These are phyloP conservation scores for Rutstroemia sp. DNA, from an alignment of 2,329 filamentous ascomycete species.

Conservation along the genomic window DNA sequence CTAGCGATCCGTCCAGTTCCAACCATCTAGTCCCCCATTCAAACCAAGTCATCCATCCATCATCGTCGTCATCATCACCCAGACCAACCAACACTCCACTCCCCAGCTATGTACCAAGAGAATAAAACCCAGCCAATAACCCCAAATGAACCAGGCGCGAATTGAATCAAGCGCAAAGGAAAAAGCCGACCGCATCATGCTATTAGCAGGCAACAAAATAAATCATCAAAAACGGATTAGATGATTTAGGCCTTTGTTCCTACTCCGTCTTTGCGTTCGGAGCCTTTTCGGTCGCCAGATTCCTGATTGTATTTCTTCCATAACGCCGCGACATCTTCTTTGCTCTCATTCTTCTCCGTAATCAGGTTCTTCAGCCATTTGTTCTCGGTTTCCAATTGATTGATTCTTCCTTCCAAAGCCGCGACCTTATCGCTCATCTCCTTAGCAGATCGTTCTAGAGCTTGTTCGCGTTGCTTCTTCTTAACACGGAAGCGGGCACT, in stretches of 20 bases:
- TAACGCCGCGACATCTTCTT: constrained; percentile 34
- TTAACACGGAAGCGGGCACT: constrained; percentile 86
- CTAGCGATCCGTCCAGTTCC: too few relatives aligned
- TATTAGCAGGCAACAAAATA: neutral
- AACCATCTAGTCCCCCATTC: too few relatives aligned
- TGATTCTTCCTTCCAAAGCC: constrained; percentile 63
- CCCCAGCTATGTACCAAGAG: neutral
- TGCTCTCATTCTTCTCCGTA: constrained; percentile 66
- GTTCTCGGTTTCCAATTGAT: constrained; percentile 75
- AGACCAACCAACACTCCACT: too few relatives aligned
- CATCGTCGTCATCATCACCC: too few relatives aligned
- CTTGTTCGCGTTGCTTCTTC: constrained; percentile 92
- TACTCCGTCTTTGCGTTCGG: constrained; percentile 28
- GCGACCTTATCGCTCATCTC: constrained; percentile 77
- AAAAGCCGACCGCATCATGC: neutral
- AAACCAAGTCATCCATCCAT: too few relatives aligned
- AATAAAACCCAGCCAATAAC: neutral
- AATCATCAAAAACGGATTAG: neutral
- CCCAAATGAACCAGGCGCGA: constrained; percentile 9
- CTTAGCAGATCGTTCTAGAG: constrained; percentile 72
- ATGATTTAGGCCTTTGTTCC: constrained; percentile 23
- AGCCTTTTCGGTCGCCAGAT: constrained; percentile 23
- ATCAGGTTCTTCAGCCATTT: constrained; percentile 75
- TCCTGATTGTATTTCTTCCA: constrained; percentile 35
- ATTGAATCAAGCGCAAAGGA: constrained; percentile 11